Conservation (phyloP, 352 stramenopile genomes). For the Phytopythium boreale region DNA sequence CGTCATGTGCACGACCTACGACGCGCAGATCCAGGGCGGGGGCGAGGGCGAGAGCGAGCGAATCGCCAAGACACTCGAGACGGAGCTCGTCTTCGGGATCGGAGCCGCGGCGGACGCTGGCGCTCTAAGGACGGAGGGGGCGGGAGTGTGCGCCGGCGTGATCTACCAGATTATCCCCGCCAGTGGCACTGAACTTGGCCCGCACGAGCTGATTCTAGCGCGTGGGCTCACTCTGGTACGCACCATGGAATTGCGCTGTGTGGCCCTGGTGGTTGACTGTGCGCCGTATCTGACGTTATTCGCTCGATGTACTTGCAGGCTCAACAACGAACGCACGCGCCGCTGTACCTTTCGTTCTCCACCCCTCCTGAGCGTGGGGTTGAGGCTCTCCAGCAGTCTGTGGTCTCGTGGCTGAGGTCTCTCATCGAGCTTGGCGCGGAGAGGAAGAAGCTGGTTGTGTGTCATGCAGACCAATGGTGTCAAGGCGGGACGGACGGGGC, state of each 20-base stretch:
- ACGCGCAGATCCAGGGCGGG: constrained; percentile 22
- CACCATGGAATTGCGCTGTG: neutral
- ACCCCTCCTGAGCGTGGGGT: neutral
- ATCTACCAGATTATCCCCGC: constrained; percentile 70
- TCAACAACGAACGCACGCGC: constrained; percentile 46
- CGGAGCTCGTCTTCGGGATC: constrained; percentile 70
- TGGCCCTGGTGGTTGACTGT: neutral
- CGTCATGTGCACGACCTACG: constrained; percentile 53
- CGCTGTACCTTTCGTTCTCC: constrained; percentile 72
- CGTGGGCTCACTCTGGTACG: constrained; percentile 37
- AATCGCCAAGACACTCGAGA: constrained; percentile 50
- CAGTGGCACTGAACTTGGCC: constrained; percentile 5
- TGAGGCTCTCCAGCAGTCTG: constrained; percentile 9
- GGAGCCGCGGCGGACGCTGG: constrained; percentile 7
- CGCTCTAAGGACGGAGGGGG: neutral
- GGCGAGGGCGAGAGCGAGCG: constrained; percentile 38
- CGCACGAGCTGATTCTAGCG: constrained; percentile 26
- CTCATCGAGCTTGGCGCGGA: constrained; percentile 35
- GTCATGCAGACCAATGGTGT: constrained; percentile 69
- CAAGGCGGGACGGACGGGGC: constrained; percentile 11
- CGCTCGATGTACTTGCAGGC: constrained; percentile 18
- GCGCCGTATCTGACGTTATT: neutral
- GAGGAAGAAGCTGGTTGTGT: constrained; percentile 55
- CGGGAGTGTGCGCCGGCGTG: constrained; percentile 31
- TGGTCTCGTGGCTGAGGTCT: constrained; percentile 33